These are phyloP conservation scores for Dicorynia guianensis DNA, from an alignment of 306 rosid genomes.

Conservation along the genomic window DNA sequence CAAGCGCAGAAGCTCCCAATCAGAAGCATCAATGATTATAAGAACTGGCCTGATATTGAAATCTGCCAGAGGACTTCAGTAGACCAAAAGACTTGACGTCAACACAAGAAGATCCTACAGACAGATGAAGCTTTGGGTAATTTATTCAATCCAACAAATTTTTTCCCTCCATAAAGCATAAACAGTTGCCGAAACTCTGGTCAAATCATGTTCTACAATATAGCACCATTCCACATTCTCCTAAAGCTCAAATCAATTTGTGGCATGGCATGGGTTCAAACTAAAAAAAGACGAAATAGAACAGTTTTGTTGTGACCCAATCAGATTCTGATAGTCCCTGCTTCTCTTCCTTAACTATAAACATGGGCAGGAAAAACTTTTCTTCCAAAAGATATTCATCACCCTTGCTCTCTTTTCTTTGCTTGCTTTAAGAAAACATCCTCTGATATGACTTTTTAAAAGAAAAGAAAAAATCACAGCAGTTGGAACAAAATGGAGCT, in stretches of 20 bases:
- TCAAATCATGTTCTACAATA: no score
- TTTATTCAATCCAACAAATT: neutral
- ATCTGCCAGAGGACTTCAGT: neutral
- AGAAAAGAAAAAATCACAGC: neutral
- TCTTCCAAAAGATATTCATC: neutral
- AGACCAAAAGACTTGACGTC: neutral
- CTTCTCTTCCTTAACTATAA: conserved; percentile 18
- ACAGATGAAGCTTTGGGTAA: neutral
- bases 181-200: no score
- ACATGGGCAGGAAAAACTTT: neutral
- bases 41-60: neutral
- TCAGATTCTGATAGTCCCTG: neutral
- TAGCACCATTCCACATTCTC: no score
- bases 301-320: no score
- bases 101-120: neutral
- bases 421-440: neutral
- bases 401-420: neutral
- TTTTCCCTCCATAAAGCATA: neutral
- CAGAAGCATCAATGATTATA: neutral
- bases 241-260: no score
- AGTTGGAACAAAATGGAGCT: conserved; percentile 12
- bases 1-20: neutral
- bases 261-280: no score
- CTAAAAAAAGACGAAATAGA: no score
- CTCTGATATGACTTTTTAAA: neutral